A percentile compares a stretch with the other conserved stretches of the same genome.
Conservation (phyloP, 2,329 filamentous ascomycete genomes). For the Peltaster fructicola region DNA sequence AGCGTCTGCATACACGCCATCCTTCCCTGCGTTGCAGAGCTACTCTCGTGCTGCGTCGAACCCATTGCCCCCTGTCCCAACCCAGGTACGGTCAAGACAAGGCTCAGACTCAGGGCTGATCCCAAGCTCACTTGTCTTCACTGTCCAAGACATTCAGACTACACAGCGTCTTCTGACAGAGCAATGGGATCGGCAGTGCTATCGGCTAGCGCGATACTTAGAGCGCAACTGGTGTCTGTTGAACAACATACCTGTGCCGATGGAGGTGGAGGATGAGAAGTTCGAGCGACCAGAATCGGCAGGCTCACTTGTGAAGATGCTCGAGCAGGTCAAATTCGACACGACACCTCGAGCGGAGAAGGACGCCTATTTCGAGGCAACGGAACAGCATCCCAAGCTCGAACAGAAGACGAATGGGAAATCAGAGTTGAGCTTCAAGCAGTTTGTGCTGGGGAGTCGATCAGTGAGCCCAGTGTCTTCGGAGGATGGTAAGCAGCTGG, state of each 20-base stretch:
- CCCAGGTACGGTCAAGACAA: conserved; percentile 9
- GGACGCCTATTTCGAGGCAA: conserved; percentile 17
- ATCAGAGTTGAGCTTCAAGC: conserved; percentile 11
- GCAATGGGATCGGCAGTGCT: conserved; percentile 32
- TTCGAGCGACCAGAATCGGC: conserved; percentile 26
- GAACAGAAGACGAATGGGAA: conserved; percentile 5
- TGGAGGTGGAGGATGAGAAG: conserved; percentile 29
- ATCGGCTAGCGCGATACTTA: conserved; percentile 29
- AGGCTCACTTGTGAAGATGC: conserved; percentile 22
- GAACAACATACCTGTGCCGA: conserved; percentile 24
- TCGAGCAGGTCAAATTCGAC: conserved; percentile 27
- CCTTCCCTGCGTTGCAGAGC: conserved; percentile 12
- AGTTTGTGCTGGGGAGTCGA: conserved; percentile 12
- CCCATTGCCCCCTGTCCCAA: conserved; percentile 10
- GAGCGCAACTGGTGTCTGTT: conserved; percentile 29
- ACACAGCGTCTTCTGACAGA: conserved; percentile 30
- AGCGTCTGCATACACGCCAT: conserved; percentile 14
- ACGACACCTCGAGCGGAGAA: conserved; percentile 27
- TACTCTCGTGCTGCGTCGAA: conserved; percentile 1
- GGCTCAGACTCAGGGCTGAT: conserved; percentile 8
- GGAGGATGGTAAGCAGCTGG: conserved; percentile 1
- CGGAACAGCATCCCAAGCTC: conserved; percentile 2
- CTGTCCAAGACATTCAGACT: conserved; percentile 33
- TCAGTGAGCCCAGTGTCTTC: conserved; percentile 2
- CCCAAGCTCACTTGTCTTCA: conserved; percentile 15